Base-by-base conservation (phyloP, 2,329 filamentous ascomycete genomes). In the Cucurbitaria berberidis region DNA sequence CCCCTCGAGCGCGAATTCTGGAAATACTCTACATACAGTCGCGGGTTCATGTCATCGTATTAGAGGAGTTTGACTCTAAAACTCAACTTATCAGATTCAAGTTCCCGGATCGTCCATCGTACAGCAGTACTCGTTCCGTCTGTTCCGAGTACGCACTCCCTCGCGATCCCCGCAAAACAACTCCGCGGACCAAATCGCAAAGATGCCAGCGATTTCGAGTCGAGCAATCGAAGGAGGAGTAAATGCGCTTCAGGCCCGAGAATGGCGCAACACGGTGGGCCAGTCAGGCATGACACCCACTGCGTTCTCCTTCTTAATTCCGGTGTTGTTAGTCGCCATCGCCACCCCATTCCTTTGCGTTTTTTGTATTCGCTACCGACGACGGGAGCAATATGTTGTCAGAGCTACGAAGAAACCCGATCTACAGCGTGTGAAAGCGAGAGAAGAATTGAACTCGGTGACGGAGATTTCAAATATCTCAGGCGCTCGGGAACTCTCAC, bases 221-320 rank as follows among this genome's bases (percentile, higher is more conserved):
- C 41, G 45, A 16, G 47, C 27, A 21, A 26, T 35, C 9, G 22
- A 27, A 41, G 22, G 7, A 1, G 22, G 13, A n/a, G 41, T 45
- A 11, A 36, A 41, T 18, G 26, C 34, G 19, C 49, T 63, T n/a
- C 50, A 44, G 15, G 48, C 45, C 18, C 51, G 60, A 35, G 60
- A 61, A 54, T 61, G 57, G 60, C 48, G 42, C 16, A 34, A 61
- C 18, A 63, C 60, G 2, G 57, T 63, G 3, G 60, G 60, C 7
- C 55, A 57, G 46, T 61, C 61, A 39, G 53, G 62, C 18, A 58
- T 70, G 50, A 67, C 67, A n/a, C 59, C 66, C 6, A 68, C 63
- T 8, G 65, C 68, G 3, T 64, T 71, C 42, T 61, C 61, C 1
- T 71, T 72, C 26, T 44, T 72, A 21, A 60, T 70, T 21, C 68